Evolutionary conservation across 441 rosid species (phyloP).

Genomic region (Adansonia rubrostipa): DNA sequence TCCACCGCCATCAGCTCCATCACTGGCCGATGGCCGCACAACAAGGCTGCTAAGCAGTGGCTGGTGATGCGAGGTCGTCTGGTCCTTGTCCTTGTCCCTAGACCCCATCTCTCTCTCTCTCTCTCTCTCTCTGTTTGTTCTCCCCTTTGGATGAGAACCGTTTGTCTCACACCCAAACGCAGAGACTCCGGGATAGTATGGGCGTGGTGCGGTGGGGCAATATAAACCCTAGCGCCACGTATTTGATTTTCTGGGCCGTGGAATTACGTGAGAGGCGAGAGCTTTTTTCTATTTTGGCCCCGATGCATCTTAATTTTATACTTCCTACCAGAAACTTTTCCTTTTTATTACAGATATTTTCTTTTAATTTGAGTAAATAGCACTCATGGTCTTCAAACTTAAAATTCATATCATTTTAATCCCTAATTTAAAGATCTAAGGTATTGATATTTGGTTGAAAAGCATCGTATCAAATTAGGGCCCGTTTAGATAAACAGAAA

Average conservation of each 20-base stretch:
- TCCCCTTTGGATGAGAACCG: background rate
- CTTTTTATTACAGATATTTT: too few relatives aligned
- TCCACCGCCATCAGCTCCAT: conserved; percentile 49
- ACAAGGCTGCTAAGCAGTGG: conserved; percentile 87
- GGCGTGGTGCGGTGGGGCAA: background rate
- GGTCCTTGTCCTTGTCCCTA: conserved; percentile 54
- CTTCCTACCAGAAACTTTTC: too few relatives aligned
- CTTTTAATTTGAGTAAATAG: too few relatives aligned
- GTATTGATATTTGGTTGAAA: too few relatives aligned
- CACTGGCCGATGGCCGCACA: conserved; percentile 72
- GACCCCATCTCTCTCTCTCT: conserved; percentile 52
- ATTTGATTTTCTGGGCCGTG: background rate
- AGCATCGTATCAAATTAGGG: too few relatives aligned
- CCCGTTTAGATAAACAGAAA: too few relatives aligned
- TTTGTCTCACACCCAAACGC: background rate
- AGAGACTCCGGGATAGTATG: background rate
- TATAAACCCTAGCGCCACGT: conserved; percentile 39
- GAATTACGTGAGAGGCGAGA: background rate
- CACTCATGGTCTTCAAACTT: too few relatives aligned
- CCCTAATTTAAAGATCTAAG: too few relatives aligned
- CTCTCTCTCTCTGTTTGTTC: background rate
- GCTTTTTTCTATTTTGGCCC: background rate
- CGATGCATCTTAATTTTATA: too few relatives aligned
- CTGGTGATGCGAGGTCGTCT: conserved; percentile 62
- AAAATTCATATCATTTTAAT: too few relatives aligned